Percentiles rank a stretch among this genome's conserved stretches.
Conservation (phyloP, 495 filamentous ascomycete genomes). For the Hypomontagnella monticulosa region DNA sequence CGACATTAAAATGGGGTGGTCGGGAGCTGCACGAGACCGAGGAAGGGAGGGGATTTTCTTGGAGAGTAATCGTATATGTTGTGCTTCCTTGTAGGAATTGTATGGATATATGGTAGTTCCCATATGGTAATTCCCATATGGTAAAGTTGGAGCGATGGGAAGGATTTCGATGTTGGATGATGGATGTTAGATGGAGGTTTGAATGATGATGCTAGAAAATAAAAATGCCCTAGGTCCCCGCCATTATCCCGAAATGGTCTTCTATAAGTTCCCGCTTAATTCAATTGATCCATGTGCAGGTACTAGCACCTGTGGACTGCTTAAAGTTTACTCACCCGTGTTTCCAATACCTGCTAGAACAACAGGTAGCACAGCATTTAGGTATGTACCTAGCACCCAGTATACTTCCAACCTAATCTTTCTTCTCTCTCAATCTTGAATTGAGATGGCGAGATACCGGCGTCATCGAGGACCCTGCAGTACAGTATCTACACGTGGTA, state of each 20-base stretch:
- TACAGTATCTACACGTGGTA: constrained; percentile 36
- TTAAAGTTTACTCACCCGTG: background rate
- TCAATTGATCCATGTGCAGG: background rate
- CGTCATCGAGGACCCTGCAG: constrained; percentile 37
- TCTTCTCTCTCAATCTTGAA: background rate
- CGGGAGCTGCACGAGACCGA: constrained; percentile 18
- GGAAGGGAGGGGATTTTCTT: constrained; percentile 1
- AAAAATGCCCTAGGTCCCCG: no score
- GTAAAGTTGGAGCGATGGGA: background rate
- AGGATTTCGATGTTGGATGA: constrained; percentile 7
- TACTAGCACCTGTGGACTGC: background rate
- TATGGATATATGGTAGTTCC: background rate
- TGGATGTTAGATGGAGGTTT: background rate
- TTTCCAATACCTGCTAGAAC: constrained; percentile 1
- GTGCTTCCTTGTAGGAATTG: constrained; percentile 3
- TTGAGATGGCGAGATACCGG: constrained; percentile 3
- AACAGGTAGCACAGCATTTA: constrained; percentile 11
- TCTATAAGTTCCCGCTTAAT: background rate
- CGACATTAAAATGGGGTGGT: constrained; percentile 23
- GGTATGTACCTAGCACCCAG: constrained; percentile 5
- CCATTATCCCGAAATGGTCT: no score
- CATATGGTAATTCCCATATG: background rate
- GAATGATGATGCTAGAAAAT: no score
- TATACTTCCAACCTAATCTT: background rate
- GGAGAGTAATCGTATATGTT: constrained; percentile 7